phyloP scores from a whole-genome alignment of 805 yeast species.

The Wickerhamomyces strasburgensis region DNA sequence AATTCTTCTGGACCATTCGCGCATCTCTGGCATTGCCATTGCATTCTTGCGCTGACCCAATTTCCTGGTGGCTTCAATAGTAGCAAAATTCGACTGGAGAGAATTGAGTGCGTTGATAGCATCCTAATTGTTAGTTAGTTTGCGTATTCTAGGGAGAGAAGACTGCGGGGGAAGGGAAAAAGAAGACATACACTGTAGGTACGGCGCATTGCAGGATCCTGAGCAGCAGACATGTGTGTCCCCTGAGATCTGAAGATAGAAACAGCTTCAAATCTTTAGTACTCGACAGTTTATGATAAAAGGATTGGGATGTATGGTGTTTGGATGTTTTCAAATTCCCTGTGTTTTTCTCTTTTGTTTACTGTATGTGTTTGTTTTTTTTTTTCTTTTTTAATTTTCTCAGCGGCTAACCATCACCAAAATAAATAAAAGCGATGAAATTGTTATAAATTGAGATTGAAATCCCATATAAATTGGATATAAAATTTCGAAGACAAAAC shows the following conservation, averaged over 20 bases:
- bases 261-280: background rate
- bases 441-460: too few species aligned
- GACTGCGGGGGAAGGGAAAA: background rate
- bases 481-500: too few species aligned
- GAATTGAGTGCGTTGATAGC: constrained; percentile 83
- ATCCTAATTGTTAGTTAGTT: constrained; percentile 36
- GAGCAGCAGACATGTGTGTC: constrained; percentile 5
- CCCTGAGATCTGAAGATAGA: background rate
- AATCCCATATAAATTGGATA: too few species aligned
- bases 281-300: too few species aligned
- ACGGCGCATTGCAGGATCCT: constrained; percentile 13
- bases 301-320: too few species aligned
- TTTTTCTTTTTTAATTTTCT: too few species aligned
- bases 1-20: constrained; percentile 67
- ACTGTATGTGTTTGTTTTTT: too few species aligned
- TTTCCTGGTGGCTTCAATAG: constrained; percentile 75
- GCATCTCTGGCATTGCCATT: constrained; percentile 78
- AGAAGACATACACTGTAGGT: constrained; percentile 12
- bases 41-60: constrained; percentile 60
- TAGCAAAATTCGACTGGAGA: constrained; percentile 86
- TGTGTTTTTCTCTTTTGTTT: too few species aligned
- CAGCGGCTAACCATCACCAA: too few species aligned
- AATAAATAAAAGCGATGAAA: too few species aligned
- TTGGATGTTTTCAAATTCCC: too few species aligned
- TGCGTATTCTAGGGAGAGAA: constrained; percentile 2